Evolutionary conservation across 352 stramenopile genomes (phyloP), one percentile per base, ranked within the genome.

Genomic region (Thalassiosira sp.): DNA sequence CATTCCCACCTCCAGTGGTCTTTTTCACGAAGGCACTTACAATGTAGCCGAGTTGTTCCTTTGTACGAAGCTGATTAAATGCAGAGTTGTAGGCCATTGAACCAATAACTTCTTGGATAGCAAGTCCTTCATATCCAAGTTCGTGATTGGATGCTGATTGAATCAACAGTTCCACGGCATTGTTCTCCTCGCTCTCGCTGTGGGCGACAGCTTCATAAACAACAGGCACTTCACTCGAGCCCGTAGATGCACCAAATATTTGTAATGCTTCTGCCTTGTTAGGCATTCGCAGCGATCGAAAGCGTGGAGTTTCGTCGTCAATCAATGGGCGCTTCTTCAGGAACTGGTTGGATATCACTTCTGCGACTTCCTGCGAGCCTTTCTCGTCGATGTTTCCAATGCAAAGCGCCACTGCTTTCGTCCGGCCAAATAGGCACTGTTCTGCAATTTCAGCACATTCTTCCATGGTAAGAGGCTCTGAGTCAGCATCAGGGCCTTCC

Each of bases 1-100:
- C 81, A 77, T 87, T 90, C 18, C 73, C 67, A 33, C 76, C 73
- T 24, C 88, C 85, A 42, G 76, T 74, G 16, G 68, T 84, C 56
- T 91, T 91, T 37, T 86, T 89, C 24, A 77, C 56, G 27, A 80
- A 89, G 7, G 85, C 76, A 61, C 73, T 86, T 2, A 93, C 88
- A 70, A 90, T 90, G 58, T 93, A 93, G 0, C 88, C 88, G 8
- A 93, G 63, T 60, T 93, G 87, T 61, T 93, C 85, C 54, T 89
- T 90, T 3, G 88, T 93, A 28, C 88, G 62, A 15, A 93, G 58
- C 43, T 89, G 76, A 65, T 87, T 90, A 69, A 89, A 93, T 45
- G 88, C 88, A 40, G 81, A 90, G 61, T 86, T 90, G 61, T 91
- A 91, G 10, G 85, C 84, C 46, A 93, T 84, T 24, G 84, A 82